Conservation (phyloP, 2,329 filamentous ascomycete species). For the Pezicula carpinea region DNA sequence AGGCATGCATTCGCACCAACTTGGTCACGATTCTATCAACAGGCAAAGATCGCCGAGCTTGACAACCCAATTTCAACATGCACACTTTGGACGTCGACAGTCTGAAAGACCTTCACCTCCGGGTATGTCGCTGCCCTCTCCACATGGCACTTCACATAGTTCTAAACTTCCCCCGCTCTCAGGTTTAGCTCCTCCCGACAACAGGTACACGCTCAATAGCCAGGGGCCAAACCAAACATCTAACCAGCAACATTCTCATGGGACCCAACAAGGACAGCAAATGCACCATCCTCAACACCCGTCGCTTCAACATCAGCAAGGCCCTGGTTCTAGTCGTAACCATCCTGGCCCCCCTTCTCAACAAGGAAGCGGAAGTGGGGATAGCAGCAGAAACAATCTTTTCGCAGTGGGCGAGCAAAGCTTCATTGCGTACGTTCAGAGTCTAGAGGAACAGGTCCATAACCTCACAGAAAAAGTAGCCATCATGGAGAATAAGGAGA, state of each 20-base stretch:
- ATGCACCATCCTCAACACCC: not conserved
- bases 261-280: slow-evolving; percentile 16
- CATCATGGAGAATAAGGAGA: slow-evolving; percentile 31
- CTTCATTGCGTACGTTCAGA: slow-evolving; percentile 69
- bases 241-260: slow-evolving; percentile 17
- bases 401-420: slow-evolving; percentile 58
- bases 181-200: slow-evolving; percentile 28
- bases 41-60: slow-evolving; percentile 63
- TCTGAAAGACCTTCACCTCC: slow-evolving; percentile 48
- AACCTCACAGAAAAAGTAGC: slow-evolving; percentile 40
- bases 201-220: slow-evolving; percentile 26
- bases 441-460: slow-evolving; percentile 57
- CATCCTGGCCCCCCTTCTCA: slow-evolving; percentile 31
- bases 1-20: slow-evolving; percentile 42
- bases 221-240: slow-evolving; percentile 24
- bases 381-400: slow-evolving; percentile 59
- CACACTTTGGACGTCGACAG: slow-evolving; percentile 53
- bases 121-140: slow-evolving; percentile 26
- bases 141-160: slow-evolving; percentile 20
- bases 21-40: slow-evolving; percentile 48
- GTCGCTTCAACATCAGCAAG: slow-evolving; percentile 6
- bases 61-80: slow-evolving; percentile 60
- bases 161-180: slow-evolving; percentile 28
- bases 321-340: slow-evolving; percentile 21
- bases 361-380: slow-evolving; percentile 51